Conservation (phyloP, 2,329 filamentous ascomycete species). For the Fusarium tjaetaba region DNA sequence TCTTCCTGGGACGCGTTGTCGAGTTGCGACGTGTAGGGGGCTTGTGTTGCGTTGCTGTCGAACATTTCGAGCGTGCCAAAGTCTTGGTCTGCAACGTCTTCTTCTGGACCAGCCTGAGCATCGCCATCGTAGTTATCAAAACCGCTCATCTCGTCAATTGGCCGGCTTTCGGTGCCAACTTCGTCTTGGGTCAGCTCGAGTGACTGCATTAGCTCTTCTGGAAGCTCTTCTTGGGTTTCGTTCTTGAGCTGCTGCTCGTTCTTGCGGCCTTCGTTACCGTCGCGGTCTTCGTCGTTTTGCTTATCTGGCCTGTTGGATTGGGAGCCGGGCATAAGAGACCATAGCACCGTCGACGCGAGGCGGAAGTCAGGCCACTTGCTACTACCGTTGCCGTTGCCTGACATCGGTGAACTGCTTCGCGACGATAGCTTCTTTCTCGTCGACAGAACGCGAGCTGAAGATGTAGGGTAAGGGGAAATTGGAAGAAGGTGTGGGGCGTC, state of each 20-base stretch:
- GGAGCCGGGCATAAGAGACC: conserved; percentile 43
- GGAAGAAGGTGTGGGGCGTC: conserved; percentile 41
- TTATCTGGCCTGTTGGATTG: conserved; percentile 42
- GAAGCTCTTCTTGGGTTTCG: conserved; percentile 24
- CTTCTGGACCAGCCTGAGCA: conserved; percentile 34
- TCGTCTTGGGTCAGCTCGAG: conserved; percentile 22
- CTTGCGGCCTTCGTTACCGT: conserved; percentile 30
- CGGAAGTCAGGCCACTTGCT: conserved; percentile 49
- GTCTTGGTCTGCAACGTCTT: conserved; percentile 43
- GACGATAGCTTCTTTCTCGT: conserved; percentile 34
- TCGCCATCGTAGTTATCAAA: conserved; percentile 42
- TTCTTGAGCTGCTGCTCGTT: conserved; percentile 32
- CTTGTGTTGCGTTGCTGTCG: conserved; percentile 49
- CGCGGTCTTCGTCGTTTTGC: conserved; percentile 31
- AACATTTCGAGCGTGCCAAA: conserved; percentile 53
- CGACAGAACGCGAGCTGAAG: conserved; percentile 22
- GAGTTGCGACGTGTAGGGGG: conserved; percentile 46
- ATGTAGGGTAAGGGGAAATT: conserved; percentile 42
- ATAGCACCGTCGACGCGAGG: conserved; percentile 45
- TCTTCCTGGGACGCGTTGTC: conserved; percentile 24
- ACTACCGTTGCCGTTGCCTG: conserved; percentile 36
- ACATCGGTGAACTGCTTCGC: conserved; percentile 40
- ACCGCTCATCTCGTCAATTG: conserved; percentile 41
- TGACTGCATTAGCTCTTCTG: conserved; percentile 27
- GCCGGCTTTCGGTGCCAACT: conserved; percentile 37